Evolutionary conservation across 208 protist species (phyloP).

Genomic region (Crithidia acanthocephali): DNA sequence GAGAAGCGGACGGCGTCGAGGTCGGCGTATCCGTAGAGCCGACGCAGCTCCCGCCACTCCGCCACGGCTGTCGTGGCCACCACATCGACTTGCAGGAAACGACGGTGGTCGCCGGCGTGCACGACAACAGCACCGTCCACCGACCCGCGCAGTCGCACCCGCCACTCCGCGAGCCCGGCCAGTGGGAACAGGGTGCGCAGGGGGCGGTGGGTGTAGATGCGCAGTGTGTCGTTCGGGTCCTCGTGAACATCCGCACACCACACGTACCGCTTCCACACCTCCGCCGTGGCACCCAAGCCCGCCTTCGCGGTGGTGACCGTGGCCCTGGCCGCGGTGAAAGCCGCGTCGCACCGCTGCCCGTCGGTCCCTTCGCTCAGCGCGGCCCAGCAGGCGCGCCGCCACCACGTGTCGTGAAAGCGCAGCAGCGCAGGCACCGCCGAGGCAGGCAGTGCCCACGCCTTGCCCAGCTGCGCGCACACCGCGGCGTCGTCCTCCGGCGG

Average conservation of each 20-base stretch:
- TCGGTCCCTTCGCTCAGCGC: not conserved
- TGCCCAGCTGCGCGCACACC: constrained; percentile 5
- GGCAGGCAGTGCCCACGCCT: constrained; percentile 14
- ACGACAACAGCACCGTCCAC: constrained; percentile 13
- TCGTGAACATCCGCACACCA: constrained; percentile 40
- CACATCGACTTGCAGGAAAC: constrained; percentile 27
- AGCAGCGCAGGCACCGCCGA: not conserved
- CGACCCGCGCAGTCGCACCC: constrained; percentile 12
- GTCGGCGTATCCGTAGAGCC: constrained; percentile 3
- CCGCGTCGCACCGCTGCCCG: not conserved
- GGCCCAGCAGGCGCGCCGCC: constrained; percentile 7
- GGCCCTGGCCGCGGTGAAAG: not conserved
- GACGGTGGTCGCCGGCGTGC: not conserved
- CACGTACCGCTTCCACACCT: constrained; percentile 29
- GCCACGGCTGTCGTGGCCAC: not conserved
- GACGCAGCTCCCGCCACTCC: constrained; percentile 20
- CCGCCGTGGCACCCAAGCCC: constrained; percentile 16
- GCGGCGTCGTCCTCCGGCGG: not conserved
- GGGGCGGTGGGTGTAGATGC: constrained; percentile 29
- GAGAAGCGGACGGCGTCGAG: constrained; percentile 24
- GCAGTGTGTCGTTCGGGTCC: constrained; percentile 27
- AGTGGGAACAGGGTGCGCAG: constrained; percentile 53
- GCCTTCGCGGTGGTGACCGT: not conserved
- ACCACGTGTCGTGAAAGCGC: constrained; percentile 22
- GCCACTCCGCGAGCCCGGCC: constrained; percentile 24